Base-by-base conservation (phyloP, 352 stramenopile genomes). In the Hyaloperonospora arabidopsidis region DNA sequence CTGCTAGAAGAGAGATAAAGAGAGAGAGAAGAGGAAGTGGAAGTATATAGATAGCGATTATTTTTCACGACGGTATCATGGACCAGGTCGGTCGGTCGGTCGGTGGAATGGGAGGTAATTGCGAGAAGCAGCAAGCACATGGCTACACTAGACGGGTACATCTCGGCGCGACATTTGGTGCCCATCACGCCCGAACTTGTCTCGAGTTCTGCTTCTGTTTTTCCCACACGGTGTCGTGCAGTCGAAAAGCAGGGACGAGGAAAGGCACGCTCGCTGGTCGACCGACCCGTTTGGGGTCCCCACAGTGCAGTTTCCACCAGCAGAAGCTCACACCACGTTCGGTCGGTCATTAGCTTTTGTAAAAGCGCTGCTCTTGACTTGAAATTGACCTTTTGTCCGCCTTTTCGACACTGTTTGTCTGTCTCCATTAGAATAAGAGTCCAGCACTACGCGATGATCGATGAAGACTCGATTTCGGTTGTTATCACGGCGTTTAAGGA, bases 401-500 rank as follows among this genome's bases (percentile, higher is more conserved):
- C 25, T 8, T 32, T 8, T 32, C 25, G 25, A 4, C 4, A 4
- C 25, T 32, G 25, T 8, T 4, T 8, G 25, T 32, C 48, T 1
- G n/a, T n/a, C 13, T 18, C n/a, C 25, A n/a, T n/a, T n/a, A n/a
- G n/a, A n/a, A n/a, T n/a, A n/a, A n/a, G n/a, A n/a, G n/a, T n/a
- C n/a, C n/a, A n/a, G n/a, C n/a, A n/a, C n/a, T n/a, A n/a, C 43
- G 49, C 0, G 10, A 85, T 85, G 75, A 68, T 85, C 50, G 69
- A 79, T 51, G 75, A 85, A 63, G 75, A 85, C 53, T 64, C 71
- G 8, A 81, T 85, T 44, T 81, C 72, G 17, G 75, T 85, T 14
- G 72, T 78, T 38, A 85, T 85, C 52, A 83, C 75, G 32, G 75
- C 75, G 21, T 72, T 61, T 14, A 85, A 85, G 49, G 75, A 85